These are phyloP conservation scores for Hyphopichia fennica DNA, from an alignment of 1,139 yeast genomes.

Conservation along the genomic window DNA sequence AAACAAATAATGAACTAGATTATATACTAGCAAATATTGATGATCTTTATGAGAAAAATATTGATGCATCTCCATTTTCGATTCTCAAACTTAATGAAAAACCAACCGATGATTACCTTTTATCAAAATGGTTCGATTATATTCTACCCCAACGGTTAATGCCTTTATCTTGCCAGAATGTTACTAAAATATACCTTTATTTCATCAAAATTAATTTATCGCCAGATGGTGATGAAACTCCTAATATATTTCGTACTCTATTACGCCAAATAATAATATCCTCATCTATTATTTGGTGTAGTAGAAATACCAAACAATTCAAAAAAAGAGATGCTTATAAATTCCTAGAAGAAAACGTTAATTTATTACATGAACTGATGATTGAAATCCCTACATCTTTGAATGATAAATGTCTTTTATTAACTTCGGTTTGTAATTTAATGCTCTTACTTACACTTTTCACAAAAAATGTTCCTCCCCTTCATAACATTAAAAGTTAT, in stretches of 20 bases:
- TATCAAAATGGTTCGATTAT: background rate
- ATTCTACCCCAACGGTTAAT: constrained; percentile 1
- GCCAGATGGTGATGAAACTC: background rate
- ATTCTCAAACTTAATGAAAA: background rate
- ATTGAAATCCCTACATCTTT: background rate
- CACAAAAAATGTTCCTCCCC: background rate
- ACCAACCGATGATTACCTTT: background rate
- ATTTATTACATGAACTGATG: background rate
- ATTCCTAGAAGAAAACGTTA: background rate
- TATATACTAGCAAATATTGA: constrained; percentile 1
- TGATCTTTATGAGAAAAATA: background rate
- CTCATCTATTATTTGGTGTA: background rate
- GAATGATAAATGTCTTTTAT: background rate
- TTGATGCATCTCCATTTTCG: constrained; percentile 1
- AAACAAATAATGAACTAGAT: constrained; percentile 1
- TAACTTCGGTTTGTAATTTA: constrained; percentile 1
- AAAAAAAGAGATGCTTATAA: background rate
- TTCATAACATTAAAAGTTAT: background rate
- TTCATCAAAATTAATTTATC: background rate
- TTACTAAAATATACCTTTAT: background rate
- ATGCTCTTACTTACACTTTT: background rate
- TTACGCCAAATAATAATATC: background rate
- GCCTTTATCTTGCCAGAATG: background rate
- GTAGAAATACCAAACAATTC: background rate
- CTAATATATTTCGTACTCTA: background rate